Conservation (phyloP, 495 filamentous ascomycete species). For the Xylaria castorea region DNA sequence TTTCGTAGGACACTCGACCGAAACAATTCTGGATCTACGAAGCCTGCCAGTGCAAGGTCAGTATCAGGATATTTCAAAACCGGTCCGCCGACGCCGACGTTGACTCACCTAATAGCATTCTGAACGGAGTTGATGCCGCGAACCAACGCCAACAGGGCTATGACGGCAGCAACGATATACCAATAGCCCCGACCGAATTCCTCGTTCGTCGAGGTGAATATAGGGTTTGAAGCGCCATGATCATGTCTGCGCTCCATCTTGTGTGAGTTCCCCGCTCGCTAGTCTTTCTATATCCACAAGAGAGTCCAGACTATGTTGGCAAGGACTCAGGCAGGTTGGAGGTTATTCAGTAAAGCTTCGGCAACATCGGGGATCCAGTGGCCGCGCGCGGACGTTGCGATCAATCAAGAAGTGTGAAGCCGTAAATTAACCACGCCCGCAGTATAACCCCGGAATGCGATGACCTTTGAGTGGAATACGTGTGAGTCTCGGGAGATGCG, state of each 20-base stretch:
- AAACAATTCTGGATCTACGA: conserved; percentile 45
- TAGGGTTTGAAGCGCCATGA: conserved; percentile 35
- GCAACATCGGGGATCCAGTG: background rate
- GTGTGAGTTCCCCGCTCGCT: background rate
- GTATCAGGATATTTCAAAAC: background rate
- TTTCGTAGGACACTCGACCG: conserved; percentile 64
- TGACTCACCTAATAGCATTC: conserved; percentile 42
- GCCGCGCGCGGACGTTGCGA: background rate
- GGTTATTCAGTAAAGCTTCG: background rate
- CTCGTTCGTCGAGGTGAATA: conserved; percentile 47
- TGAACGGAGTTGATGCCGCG: conserved; percentile 50
- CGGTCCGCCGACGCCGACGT: background rate
- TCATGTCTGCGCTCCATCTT: conserved; percentile 42
- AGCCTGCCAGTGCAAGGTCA: conserved; percentile 41
- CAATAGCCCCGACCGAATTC: conserved; percentile 55
- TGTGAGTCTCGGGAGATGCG: background rate
- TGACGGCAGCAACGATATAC: conserved; percentile 56
- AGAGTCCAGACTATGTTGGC: background rate
- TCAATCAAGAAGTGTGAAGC: background rate
- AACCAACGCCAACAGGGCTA: conserved; percentile 44
- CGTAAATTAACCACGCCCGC: background rate
- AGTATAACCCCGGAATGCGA: background rate
- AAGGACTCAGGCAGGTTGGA: background rate
- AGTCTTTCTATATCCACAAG: background rate
- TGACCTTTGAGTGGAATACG: no score